Percentiles rank a stretch among this genome's conserved stretches.
Evolutionary conservation across 768 basidiomycete genomes (phyloP).

Genomic region (Piloderma croceum): DNA sequence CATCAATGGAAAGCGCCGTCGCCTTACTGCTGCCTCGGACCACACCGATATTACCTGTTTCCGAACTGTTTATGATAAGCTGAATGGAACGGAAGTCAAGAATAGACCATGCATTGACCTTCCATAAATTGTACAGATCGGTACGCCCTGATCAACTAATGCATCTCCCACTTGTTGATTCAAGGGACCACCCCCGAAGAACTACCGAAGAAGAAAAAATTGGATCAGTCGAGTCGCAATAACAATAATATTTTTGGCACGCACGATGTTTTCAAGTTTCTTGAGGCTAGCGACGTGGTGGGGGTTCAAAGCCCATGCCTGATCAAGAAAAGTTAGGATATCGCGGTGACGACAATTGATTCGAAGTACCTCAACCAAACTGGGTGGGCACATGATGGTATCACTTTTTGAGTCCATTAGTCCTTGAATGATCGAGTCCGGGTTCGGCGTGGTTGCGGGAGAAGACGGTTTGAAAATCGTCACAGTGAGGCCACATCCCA

Average conservation of each 20-base stretch:
- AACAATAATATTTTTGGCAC: too few relatives aligned
- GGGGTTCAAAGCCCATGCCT: conserved; percentile 6
- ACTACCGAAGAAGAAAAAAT: conserved; percentile 6
- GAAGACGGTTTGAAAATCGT: conserved; percentile 20
- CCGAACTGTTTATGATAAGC: conserved; percentile 5
- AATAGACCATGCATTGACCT: conserved; percentile 18
- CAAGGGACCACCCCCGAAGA: conserved; percentile 21
- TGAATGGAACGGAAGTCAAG: not conserved
- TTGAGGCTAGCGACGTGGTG: conserved; percentile 8
- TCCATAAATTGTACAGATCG: conserved; percentile 30
- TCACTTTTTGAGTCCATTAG: conserved; percentile 17
- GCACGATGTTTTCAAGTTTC: conserved; percentile 1
- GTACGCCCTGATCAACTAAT: conserved; percentile 28
- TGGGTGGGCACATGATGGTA: conserved; percentile 22
- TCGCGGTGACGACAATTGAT: too few relatives aligned
- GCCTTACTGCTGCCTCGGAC: conserved; percentile 6
- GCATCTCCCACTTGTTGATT: conserved; percentile 30
- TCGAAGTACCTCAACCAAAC: conserved; percentile 29
- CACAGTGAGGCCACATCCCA: conserved; percentile 15
- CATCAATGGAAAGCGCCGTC: too few relatives aligned
- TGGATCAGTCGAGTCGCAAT: not conserved
- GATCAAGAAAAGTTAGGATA: not conserved
- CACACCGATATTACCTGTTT: conserved; percentile 9
- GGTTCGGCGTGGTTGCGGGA: conserved; percentile 20
- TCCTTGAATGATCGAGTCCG: conserved; percentile 17